A percentile compares a stretch with the other conserved stretches of the same genome.
These are phyloP conservation scores for Aspergillus taichungensis DNA, from an alignment of 495 filamentous ascomycete species.

Conservation along the genomic window DNA sequence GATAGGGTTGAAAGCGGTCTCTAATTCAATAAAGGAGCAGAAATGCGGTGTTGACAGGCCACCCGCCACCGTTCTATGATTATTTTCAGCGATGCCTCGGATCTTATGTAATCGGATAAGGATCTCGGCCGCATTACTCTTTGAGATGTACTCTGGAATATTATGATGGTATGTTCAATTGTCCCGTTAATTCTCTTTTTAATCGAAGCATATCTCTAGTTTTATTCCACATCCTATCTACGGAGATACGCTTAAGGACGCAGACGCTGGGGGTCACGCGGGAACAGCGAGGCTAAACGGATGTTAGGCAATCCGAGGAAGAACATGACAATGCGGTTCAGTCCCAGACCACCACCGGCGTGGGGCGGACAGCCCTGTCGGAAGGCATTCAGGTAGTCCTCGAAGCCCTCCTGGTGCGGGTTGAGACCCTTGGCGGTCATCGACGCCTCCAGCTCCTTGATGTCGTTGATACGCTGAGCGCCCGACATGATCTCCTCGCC, in stretches of 20 bases:
- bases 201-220: not conserved
- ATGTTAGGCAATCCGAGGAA: constrained; percentile 79
- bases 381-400: constrained; percentile 80
- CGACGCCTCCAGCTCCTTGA: constrained; percentile 55
- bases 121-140: too few relatives aligned
- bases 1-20: too few relatives aligned
- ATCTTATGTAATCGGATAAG: too few relatives aligned
- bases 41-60: too few relatives aligned
- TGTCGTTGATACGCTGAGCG: constrained; percentile 76
- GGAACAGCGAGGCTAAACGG: constrained; percentile 68
- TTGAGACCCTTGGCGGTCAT: constrained; percentile 68
- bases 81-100: too few relatives aligned
- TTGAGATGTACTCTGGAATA: too few relatives aligned
- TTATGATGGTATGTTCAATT: not conserved
- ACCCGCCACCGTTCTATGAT: too few relatives aligned
- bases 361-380: constrained; percentile 70
- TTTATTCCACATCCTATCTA: not conserved
- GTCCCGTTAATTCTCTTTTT: constrained; percentile 2
- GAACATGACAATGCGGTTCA: constrained; percentile 85
- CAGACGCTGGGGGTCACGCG: constrained; percentile 77
- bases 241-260: constrained; percentile 39
- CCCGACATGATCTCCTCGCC: constrained; percentile 85
- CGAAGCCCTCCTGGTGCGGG: constrained; percentile 62
- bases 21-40: too few relatives aligned
- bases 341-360: constrained; percentile 76